These are phyloP conservation scores for Talaromyces sp. DNA, from an alignment of 2,329 filamentous ascomycete species.

Conservation along the genomic window DNA sequence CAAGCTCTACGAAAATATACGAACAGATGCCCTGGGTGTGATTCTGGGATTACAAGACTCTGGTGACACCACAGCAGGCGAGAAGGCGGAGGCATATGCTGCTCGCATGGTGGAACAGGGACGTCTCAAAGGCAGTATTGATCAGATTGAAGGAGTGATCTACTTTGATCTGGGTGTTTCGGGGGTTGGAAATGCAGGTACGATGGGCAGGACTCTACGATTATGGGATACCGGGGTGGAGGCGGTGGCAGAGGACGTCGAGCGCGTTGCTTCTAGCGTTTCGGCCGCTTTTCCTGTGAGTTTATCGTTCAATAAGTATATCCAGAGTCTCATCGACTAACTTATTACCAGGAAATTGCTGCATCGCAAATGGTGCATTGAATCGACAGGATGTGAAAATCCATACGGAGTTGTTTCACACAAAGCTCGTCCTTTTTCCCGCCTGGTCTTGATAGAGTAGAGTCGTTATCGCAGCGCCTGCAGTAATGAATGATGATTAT, in stretches of 20 bases:
- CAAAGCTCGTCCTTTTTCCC: not conserved
- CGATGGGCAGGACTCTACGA: conserved; percentile 66
- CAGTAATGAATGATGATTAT: not conserved
- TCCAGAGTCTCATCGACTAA: conserved; percentile 6
- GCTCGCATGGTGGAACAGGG: conserved; percentile 96
- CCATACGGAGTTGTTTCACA: not conserved
- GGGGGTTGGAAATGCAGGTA: conserved; percentile 59
- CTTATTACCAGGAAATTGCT: conserved; percentile 27
- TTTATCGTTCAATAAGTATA: conserved; percentile 9
- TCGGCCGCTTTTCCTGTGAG: conserved; percentile 73
- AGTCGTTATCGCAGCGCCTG: not conserved
- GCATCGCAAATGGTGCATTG: conserved; percentile 31
- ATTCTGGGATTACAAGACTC: conserved; percentile 66
- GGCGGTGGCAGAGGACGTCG: conserved; percentile 80
- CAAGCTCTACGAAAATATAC: conserved; percentile 71
- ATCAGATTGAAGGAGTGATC: conserved; percentile 85
- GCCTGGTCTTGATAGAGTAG: not conserved
- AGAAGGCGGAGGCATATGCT: conserved; percentile 84
- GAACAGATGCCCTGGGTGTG: conserved; percentile 66
- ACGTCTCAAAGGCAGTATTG: conserved; percentile 78
- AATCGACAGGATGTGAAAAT: conserved; percentile 2
- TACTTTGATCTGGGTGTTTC: conserved; percentile 73
- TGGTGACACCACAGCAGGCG: conserved; percentile 46
- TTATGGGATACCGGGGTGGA: conserved; percentile 89
- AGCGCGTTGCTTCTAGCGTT: conserved; percentile 75